Evolutionary conservation across 1,284 basidiomycete genomes (phyloP).

Genomic region (Ustilago curta): DNA sequence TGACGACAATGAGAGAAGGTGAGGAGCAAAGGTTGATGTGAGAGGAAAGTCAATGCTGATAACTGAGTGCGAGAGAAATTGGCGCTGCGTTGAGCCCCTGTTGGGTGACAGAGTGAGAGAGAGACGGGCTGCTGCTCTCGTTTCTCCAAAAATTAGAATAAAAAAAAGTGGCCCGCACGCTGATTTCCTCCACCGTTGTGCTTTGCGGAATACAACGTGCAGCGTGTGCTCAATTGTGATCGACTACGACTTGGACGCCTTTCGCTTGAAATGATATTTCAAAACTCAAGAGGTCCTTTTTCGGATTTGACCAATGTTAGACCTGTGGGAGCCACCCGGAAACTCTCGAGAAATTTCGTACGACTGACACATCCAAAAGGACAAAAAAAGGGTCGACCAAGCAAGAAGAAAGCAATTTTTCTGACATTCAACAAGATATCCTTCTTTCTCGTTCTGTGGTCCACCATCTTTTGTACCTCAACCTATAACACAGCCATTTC

Average conservation of each 20-base stretch:
- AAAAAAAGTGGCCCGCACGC: slow-evolving; percentile 40
- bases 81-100: slow-evolving; percentile 9
- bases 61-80: not conserved
- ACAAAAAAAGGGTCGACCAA: slow-evolving; percentile 5
- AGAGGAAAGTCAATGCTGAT: slow-evolving; percentile 2
- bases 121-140: not conserved
- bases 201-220: no score
- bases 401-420: slow-evolving; percentile 17
- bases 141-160: not conserved
- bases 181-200: slow-evolving; percentile 21
- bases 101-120: not conserved
- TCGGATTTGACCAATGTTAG: not conserved
- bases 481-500: not conserved
- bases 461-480: not conserved
- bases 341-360: slow-evolving; percentile 5
- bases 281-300: not conserved
- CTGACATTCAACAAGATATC: slow-evolving; percentile 7
- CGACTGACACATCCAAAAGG: not conserved
- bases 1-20: not conserved
- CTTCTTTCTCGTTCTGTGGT: not conserved
- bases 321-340: no score
- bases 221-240: slow-evolving; percentile 5
- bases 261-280: not conserved
- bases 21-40: not conserved
- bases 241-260: not conserved